These are phyloP conservation scores for Euphorbia schlechtendalii DNA, from an alignment of 441 rosid genomes.

Conservation along the genomic window DNA sequence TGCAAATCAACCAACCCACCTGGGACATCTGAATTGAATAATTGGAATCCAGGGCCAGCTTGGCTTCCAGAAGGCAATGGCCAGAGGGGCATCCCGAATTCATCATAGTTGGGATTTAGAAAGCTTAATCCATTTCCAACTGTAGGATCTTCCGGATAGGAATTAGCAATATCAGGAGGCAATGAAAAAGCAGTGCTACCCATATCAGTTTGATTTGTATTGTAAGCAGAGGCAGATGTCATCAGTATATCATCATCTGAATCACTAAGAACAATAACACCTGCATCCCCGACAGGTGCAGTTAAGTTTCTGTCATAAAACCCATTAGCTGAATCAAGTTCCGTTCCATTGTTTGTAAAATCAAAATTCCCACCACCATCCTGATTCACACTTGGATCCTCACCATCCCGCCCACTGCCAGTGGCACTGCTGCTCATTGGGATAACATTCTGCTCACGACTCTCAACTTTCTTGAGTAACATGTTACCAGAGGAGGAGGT, in stretches of 20 bases:
- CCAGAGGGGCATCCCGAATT: constrained; percentile 70
- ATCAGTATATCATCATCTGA: constrained; percentile 76
- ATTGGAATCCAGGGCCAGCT: constrained; percentile 64
- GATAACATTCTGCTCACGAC: constrained; percentile 44
- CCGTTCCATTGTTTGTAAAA: constrained; percentile 53
- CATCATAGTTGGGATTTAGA: constrained; percentile 54
- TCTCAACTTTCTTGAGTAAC: constrained; percentile 45
- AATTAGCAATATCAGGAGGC: constrained; percentile 45
- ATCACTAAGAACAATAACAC: constrained; percentile 84
- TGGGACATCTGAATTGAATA: constrained; percentile 60
- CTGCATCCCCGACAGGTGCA: constrained; percentile 52
- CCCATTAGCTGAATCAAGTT: constrained; percentile 59
- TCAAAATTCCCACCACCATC: constrained; percentile 50
- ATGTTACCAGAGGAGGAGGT: constrained; percentile 64
- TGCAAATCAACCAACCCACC: constrained; percentile 58
- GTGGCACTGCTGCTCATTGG: constrained; percentile 96
- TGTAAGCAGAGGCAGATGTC: constrained; percentile 44
- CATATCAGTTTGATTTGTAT: constrained; percentile 42
- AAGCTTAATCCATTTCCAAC: constrained; percentile 54
- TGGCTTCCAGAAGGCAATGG: constrained; percentile 56
- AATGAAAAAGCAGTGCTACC: constrained; percentile 55
- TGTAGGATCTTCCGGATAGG: constrained; percentile 57
- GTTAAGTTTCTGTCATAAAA: constrained; percentile 44
- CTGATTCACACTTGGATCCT: constrained; percentile 94
- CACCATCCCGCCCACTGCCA: constrained; percentile 91